These are phyloP conservation scores for Acanthamoeba healyi DNA, from an alignment of 208 protist genomes.

Conservation along the genomic window DNA sequence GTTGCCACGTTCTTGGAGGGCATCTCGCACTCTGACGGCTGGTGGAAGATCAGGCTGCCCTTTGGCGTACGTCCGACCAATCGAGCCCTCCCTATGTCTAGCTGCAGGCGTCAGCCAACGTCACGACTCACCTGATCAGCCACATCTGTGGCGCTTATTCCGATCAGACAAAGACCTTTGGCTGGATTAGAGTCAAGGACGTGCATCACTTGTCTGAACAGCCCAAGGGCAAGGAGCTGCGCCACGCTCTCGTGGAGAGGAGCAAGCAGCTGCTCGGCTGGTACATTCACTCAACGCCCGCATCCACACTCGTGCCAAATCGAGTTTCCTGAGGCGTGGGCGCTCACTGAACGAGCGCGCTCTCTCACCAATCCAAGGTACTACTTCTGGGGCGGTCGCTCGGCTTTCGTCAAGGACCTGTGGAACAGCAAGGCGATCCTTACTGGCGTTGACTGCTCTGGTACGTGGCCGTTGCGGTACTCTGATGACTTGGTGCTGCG, in stretches of 20 bases:
- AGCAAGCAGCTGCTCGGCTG: conserved; percentile 69
- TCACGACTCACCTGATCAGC: too few species aligned
- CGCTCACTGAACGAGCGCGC: too few species aligned
- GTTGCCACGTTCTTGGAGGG: conserved; percentile 50
- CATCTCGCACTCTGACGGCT: conserved; percentile 12
- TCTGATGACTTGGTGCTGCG: neutral
- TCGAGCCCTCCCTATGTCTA: too few species aligned
- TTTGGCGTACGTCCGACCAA: conserved; percentile 8
- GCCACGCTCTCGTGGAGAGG: conserved; percentile 60
- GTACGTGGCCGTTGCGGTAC: neutral
- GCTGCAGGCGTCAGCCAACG: too few species aligned
- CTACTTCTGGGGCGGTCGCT: conserved; percentile 73
- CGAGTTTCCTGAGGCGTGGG: neutral
- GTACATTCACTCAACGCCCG: conserved; percentile 43
- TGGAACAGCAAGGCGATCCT: conserved; percentile 61
- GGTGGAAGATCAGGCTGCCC: conserved; percentile 69
- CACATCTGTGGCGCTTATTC: too few species aligned
- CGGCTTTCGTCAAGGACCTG: conserved; percentile 53
- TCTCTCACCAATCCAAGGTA: too few species aligned
- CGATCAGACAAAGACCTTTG: conserved; percentile 16
- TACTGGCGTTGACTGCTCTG: conserved; percentile 65
- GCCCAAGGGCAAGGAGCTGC: conserved; percentile 40
- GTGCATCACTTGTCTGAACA: neutral
- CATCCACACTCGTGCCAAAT: too few species aligned
- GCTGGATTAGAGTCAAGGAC: conserved; percentile 44